Conservation (phyloP, 2,329 filamentous ascomycete species). For the Trichoderma sp. region DNA sequence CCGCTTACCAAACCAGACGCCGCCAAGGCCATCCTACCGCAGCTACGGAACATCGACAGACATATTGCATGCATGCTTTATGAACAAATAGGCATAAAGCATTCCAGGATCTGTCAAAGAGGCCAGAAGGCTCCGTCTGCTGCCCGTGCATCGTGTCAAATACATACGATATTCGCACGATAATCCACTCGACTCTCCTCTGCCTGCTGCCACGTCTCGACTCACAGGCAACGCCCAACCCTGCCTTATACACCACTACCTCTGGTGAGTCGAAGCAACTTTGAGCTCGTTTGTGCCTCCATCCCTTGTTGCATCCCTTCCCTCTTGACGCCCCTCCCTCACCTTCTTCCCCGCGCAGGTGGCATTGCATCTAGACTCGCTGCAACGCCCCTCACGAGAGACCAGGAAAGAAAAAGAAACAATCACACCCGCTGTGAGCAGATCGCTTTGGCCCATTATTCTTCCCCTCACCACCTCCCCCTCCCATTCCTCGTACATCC, state of each 20-base stretch:
- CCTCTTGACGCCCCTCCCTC: not conserved
- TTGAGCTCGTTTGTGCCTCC: not conserved
- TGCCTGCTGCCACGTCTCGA: not conserved
- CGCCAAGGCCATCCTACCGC: slow-evolving; percentile 14
- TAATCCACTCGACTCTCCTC: not conserved
- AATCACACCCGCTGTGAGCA: not conserved
- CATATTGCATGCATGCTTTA: slow-evolving; percentile 11
- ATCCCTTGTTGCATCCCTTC: slow-evolving; percentile 5
- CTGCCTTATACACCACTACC: not conserved
- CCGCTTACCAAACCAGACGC: slow-evolving; percentile 7
- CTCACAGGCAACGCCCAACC: not conserved
- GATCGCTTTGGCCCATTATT: slow-evolving; percentile 2
- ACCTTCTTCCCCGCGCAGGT: slow-evolving; percentile 11
- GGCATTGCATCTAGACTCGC: slow-evolving; percentile 9
- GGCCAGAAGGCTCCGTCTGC: not conserved
- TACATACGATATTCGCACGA: not conserved
- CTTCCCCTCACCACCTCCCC: not conserved
- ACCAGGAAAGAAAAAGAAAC: not conserved
- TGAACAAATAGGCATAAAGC: not conserved
- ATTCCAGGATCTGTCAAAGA: not conserved
- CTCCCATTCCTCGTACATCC: not conserved
- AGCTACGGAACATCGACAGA: slow-evolving; percentile 8
- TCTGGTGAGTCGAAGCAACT: not conserved
- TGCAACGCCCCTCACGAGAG: slow-evolving; percentile 12
- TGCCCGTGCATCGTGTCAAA: not conserved